phyloP scores from a whole-genome alignment of 2,329 filamentous ascomycete genomes.

The Myriosclerotinia scirpicola region DNA sequence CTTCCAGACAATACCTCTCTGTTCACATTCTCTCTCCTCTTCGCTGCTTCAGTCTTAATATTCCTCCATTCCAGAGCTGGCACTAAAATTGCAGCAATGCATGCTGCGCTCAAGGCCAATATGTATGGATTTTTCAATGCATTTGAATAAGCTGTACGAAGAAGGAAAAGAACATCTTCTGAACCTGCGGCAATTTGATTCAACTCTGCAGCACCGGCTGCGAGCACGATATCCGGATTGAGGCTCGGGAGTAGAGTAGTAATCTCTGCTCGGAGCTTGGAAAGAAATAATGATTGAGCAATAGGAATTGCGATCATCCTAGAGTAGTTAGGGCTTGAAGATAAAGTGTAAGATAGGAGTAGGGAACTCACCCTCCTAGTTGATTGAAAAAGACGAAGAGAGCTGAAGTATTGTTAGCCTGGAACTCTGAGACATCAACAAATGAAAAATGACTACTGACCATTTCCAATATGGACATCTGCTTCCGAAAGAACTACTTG shows the following conservation, averaged over 20 bases:
- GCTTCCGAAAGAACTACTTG: no score
- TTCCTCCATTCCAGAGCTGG: background rate
- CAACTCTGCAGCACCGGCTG: constrained; percentile 27
- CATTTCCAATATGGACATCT: no score
- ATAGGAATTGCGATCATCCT: background rate
- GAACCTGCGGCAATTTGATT: background rate
- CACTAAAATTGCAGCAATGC: background rate
- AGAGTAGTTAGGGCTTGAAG: background rate
- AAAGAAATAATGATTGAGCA: background rate
- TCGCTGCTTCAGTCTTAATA: background rate
- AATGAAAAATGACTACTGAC: no score
- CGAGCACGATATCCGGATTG: constrained; percentile 45
- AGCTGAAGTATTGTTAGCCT: no score
- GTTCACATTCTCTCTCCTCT: background rate
- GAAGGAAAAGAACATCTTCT: background rate
- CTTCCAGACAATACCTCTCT: background rate
- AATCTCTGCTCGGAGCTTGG: background rate
- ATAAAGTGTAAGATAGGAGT: background rate
- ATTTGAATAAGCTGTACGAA: background rate
- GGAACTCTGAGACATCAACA: no score
- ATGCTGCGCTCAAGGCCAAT: background rate
- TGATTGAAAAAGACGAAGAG: background rate
- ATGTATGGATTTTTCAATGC: background rate
- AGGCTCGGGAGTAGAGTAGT: constrained; percentile 31
- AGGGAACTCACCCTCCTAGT: constrained; percentile 1